Evolutionary conservation across 192 early-diverging fungal species (phyloP).

Genomic region (Rhizophagus clarus): DNA sequence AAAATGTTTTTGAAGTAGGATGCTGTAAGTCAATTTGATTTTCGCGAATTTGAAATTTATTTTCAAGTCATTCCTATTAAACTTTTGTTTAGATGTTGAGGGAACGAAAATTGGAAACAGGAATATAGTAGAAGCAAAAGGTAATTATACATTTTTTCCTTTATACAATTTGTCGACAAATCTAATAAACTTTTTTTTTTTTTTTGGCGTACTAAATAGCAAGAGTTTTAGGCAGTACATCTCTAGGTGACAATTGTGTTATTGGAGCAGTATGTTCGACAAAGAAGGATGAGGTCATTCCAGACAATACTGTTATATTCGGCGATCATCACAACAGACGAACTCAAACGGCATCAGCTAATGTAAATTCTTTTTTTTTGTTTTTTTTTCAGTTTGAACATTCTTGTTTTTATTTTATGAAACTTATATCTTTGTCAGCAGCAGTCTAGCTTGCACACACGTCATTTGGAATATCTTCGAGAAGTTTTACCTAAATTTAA

Average conservation of each 20-base stretch:
- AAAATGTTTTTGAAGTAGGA: conserved; percentile 77
- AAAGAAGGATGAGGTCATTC: conserved; percentile 56
- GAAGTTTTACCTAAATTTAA: conserved; percentile 64
- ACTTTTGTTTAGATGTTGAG: conserved; percentile 56
- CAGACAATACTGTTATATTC: conserved; percentile 69
- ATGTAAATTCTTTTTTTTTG: conserved; percentile 30
- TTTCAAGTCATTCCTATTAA: background rate
- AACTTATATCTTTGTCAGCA: conserved; percentile 33
- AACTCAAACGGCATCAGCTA: conserved; percentile 43
- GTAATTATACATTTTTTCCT: conserved; percentile 36
- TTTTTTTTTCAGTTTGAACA: background rate
- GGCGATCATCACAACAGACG: conserved; percentile 56
- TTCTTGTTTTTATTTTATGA: background rate
- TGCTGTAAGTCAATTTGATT: conserved; percentile 51
- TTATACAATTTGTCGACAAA: background rate
- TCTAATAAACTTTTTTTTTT: background rate
- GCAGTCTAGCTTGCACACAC: conserved; percentile 58
- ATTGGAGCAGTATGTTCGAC: conserved; percentile 70
- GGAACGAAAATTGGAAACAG: conserved; percentile 64
- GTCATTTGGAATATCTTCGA: conserved; percentile 73
- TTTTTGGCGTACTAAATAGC: conserved; percentile 38
- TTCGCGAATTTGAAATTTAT: background rate
- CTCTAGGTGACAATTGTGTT: conserved; percentile 70
- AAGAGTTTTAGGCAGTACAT: conserved; percentile 54
- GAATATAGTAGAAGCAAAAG: conserved; percentile 67